Evolutionary conservation across 148 eudicot species (phyloP).

Genomic region (Cornus suecica): DNA sequence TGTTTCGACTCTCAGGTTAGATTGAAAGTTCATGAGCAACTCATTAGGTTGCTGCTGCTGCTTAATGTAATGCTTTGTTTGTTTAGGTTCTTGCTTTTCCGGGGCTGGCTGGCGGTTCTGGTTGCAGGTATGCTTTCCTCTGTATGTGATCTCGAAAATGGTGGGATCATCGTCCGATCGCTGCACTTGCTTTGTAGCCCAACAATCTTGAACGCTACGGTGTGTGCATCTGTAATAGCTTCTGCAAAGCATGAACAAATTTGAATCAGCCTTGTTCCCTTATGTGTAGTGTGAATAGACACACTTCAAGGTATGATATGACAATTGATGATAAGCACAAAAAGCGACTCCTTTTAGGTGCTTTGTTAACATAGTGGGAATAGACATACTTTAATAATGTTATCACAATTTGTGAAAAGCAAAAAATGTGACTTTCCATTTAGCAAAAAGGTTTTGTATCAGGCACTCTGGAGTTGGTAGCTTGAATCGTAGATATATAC

Average conservation of each 20-base stretch:
- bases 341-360: too few species aligned
- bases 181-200: slow-evolving; percentile 83
- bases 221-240: slow-evolving; percentile 67
- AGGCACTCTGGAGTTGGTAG: too few species aligned
- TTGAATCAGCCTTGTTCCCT: slow-evolving; percentile 18
- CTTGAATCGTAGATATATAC: too few species aligned
- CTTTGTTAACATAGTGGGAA: too few species aligned
- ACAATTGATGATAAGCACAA: too few species aligned
- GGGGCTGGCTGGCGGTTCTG: slow-evolving; percentile 28
- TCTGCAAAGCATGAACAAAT: slow-evolving; percentile 25
- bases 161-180: slow-evolving; percentile 70
- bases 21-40: slow-evolving; percentile 37
- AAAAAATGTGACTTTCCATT: too few species aligned
- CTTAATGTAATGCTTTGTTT: slow-evolving; percentile 19
- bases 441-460: too few species aligned
- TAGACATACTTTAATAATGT: too few species aligned
- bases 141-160: slow-evolving; percentile 67
- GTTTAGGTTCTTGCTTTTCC: slow-evolving; percentile 38
- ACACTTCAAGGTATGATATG: too few species aligned
- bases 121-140: slow-evolving; percentile 71
- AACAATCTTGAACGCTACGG: slow-evolving; percentile 51
- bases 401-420: too few species aligned
- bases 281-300: too few species aligned
- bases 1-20: slow-evolving; percentile 44
- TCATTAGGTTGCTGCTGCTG: slow-evolving; percentile 21